These are phyloP conservation scores for Panus rudis DNA, from an alignment of 768 basidiomycete species.

Conservation along the genomic window DNA sequence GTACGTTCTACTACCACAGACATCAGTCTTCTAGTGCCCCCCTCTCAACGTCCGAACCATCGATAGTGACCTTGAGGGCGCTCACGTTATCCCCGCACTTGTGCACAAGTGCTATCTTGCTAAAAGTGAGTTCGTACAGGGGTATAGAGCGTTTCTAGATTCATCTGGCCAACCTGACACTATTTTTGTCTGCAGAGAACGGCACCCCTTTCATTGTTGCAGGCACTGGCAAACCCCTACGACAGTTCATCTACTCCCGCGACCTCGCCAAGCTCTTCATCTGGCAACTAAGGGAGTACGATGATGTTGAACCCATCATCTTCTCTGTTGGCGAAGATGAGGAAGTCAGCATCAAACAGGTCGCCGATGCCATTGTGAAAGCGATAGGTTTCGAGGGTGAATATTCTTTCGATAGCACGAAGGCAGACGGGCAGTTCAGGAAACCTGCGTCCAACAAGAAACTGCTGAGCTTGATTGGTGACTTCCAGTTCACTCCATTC, in stretches of 20 bases:
- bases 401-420: slow-evolving; percentile 73
- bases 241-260: slow-evolving; percentile 97
- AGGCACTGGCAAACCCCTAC: slow-evolving; percentile 85
- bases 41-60: background rate
- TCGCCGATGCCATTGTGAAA: slow-evolving; percentile 87
- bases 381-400: slow-evolving; percentile 74
- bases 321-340: slow-evolving; percentile 91
- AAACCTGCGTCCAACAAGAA: slow-evolving; percentile 95
- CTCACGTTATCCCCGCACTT: slow-evolving; percentile 92
- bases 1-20: slow-evolving; percentile 34
- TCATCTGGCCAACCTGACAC: background rate
- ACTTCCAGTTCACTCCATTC: slow-evolving; percentile 90
- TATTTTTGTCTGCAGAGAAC: slow-evolving; percentile 43
- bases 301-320: slow-evolving; percentile 89
- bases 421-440: slow-evolving; percentile 90
- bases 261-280: slow-evolving; percentile 95
- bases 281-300: slow-evolving; percentile 86
- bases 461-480: slow-evolving; percentile 65
- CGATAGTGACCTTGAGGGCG: slow-evolving; percentile 72
- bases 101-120: slow-evolving; percentile 92
- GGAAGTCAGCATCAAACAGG: slow-evolving; percentile 87
- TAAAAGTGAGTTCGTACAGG: slow-evolving; percentile 56
- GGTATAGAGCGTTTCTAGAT: background rate
- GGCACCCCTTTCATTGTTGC: slow-evolving; percentile 79
- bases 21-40: background rate